Evolutionary conservation across 768 basidiomycete species (phyloP), one percentile per base, ranked within the genome.

Genomic region (Hortiboletus flavorubellus): DNA sequence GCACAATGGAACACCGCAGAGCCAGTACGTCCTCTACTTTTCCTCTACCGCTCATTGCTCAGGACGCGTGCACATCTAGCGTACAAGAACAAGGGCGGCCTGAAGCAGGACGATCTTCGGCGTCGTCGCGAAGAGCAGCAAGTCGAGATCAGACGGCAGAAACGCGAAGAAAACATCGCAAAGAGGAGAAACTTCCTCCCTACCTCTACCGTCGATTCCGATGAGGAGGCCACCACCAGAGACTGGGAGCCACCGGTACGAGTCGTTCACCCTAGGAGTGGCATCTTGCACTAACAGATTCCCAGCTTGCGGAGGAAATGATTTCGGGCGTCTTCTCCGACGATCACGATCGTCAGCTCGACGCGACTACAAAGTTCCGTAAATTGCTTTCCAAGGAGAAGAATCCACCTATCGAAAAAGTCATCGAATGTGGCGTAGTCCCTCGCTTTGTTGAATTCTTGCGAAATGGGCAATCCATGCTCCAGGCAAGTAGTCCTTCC

Each of bases 381-480:
- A 99, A 98, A 76, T 82, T 99, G 39, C 84, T 99, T 60, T 98
- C 95, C 62, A 99, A 99, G 77, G 97, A 99, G 78, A 96, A 95
- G 79, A 99, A 98, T 72, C 97, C 97, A 45, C 97, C 96, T 18
- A 99, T 99, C 70, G 97, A 99, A 72, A 86, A 87, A 72, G 97
- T 99, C 63, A 98, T 96, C 71, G 92, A 94, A 64, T 97, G 94
- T 73, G 91, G 93, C 54, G 97, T 99, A 40, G 93, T 99, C 38
- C 90, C 93, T 57, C 91, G 96, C 55, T 98, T 99, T 64, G 97
- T 99, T 43, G 87, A 97, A 72, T 98, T 99, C 75, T 77, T 99
- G 61, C 80, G 83, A 63, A 80, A 75, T 38, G 87, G 87, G 35
- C 83, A 87, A 61, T 84, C 89, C 21, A 89, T 92, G 90, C 84